These are phyloP conservation scores for Rauvolfia tetraphylla DNA, from an alignment of 257 asterid genomes.

Conservation along the genomic window DNA sequence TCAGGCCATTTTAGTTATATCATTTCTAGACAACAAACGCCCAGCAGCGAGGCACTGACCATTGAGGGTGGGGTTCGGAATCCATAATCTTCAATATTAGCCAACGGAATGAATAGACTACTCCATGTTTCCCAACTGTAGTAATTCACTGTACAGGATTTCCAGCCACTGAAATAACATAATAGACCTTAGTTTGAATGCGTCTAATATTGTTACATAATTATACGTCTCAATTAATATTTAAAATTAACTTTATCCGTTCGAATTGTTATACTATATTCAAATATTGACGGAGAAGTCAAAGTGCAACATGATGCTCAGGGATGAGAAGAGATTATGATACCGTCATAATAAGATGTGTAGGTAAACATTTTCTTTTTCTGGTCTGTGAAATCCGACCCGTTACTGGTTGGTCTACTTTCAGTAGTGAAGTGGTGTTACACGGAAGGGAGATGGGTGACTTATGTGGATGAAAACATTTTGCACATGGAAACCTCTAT, in stretches of 20 bases:
- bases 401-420: not conserved
- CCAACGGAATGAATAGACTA: not conserved
- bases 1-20: constrained; percentile 5
- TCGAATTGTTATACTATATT: no score
- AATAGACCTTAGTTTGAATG: no score
- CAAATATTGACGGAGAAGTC: no score
- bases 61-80: not conserved
- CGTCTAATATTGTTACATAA: no score
- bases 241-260: no score
- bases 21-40: not conserved
- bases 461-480: constrained; percentile 48
- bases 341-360: no score
- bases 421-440: constrained; percentile 10
- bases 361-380: not conserved
- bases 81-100: not conserved
- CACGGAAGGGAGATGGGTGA: constrained; percentile 22
- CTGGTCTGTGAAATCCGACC: not conserved
- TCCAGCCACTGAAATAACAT: not conserved
- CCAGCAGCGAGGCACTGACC: not conserved
- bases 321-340: not conserved
- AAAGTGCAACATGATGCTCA: not conserved
- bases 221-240: no score
- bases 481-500: constrained; percentile 33
- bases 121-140: not conserved
- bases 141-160: not conserved